Base-by-base conservation (phyloP, 2,329 filamentous ascomycete genomes). In the Penicillium psychrosexuale region DNA sequence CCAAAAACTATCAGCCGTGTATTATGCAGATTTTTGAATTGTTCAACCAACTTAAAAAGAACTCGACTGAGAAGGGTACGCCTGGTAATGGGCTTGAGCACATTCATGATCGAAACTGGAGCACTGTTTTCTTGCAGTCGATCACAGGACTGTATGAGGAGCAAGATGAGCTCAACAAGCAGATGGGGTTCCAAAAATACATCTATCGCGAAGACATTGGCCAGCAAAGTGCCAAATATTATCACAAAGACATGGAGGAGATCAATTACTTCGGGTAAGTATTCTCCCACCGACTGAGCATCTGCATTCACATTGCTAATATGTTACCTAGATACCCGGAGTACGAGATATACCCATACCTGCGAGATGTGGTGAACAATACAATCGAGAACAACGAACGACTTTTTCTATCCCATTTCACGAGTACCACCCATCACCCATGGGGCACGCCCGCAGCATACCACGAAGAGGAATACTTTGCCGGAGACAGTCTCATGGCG, bases 251-350 rank as follows among this genome's bases (percentile, higher is more conserved):
- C 47, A 67, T 55, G 60, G 50, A 61, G 39, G 66, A 70, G 49
- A 62, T 71, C 53, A 78, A 78, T 56, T 78, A 78, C 55, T 78
- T 78, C 60, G 76, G 76, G 55, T 77, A 57, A 48, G 66, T 38
- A 47, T 11, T 34, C 15, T 22, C 19, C n/a, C 6, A 8, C 8
- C 4, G 3, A 28, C 7, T 22, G 24, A 15, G 15, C 11, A 22
- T 24, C 36, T 3, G 9, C 17, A 8, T 27, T 31, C 11, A 5
- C n/a, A 22, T 24, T 46, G 30, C 28, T 47, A 24, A 51, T 8
- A 12, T 36, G 15, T 13, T n/a, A 28, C 3, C 5, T 34, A 58
- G 42, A 13, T 51, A 46, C 43, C 72, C 75, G n/a, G 55, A 59
- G n/a, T 34, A 44, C 22, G 57, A 59, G 33, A 38, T 55, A 28